These are phyloP conservation scores for Candida odintsovae DNA, from an alignment of 805 yeast species.

Conservation along the genomic window DNA sequence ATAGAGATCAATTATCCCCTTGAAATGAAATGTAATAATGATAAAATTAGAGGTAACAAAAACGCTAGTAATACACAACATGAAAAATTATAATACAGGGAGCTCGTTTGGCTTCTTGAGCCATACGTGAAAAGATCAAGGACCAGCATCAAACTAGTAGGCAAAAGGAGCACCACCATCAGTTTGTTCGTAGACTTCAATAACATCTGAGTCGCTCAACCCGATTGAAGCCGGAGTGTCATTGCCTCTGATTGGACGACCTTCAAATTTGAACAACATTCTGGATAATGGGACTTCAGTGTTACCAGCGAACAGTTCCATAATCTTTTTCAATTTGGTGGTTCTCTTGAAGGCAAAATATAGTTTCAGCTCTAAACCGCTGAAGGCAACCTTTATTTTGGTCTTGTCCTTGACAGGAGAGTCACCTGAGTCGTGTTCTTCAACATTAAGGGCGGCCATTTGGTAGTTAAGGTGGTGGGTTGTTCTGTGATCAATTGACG, in stretches of 20 bases:
- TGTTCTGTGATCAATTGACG: no score
- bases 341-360: constrained; percentile 12
- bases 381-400: constrained; percentile 13
- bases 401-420: neutral
- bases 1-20: neutral
- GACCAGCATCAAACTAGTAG: neutral
- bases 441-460: neutral
- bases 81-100: neutral
- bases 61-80: neutral
- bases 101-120: neutral
- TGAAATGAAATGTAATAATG: no score
- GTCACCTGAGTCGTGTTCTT: neutral
- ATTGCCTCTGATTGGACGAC: neutral
- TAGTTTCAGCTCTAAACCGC: constrained; percentile 11
- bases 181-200: constrained; percentile 6
- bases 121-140: neutral
- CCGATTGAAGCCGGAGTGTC: constrained; percentile 9
- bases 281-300: constrained; percentile 1
- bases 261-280: constrained; percentile 9
- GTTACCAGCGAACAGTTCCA: constrained; percentile 10
- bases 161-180: constrained; percentile 9
- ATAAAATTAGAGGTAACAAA: neutral
- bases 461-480: neutral
- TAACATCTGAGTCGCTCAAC: constrained; percentile 8
- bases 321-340: constrained; percentile 12